phyloP scores from a whole-genome alignment of 1,139 yeast genomes.

The Hanseniaspora uvarum region DNA sequence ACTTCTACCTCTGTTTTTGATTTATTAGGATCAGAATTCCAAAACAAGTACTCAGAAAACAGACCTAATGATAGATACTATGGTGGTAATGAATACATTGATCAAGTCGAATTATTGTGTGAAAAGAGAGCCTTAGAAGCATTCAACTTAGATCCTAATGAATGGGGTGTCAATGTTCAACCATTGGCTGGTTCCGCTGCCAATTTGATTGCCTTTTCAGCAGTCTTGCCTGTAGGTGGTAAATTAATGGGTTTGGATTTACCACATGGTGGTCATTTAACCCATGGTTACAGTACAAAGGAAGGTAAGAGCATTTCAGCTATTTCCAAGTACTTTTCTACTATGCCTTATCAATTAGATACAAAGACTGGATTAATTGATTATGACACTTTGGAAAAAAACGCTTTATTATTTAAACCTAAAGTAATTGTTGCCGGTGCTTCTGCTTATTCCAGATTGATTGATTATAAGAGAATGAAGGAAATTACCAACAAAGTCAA shows the following conservation, averaged over 20 bases:
- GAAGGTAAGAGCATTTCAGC: slow-evolving; percentile 74
- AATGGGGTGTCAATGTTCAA: slow-evolving; percentile 97
- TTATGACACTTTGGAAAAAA: slow-evolving; percentile 77
- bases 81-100: slow-evolving; percentile 93
- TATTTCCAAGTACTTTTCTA: slow-evolving; percentile 87
- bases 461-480: slow-evolving; percentile 83
- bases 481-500: slow-evolving; percentile 75
- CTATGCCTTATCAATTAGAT: slow-evolving; percentile 90
- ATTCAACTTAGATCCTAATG: slow-evolving; percentile 58
- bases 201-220: slow-evolving; percentile 83
- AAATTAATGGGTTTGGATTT: slow-evolving; percentile 92
- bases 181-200: slow-evolving; percentile 94
- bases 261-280: slow-evolving; percentile 95
- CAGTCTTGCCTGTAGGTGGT: slow-evolving; percentile 83
- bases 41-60: slow-evolving; percentile 96
- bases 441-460: slow-evolving; percentile 84
- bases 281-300: slow-evolving; percentile 77
- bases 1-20: slow-evolving; percentile 93
- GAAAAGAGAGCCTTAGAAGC: slow-evolving; percentile 87
- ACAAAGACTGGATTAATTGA: slow-evolving; percentile 81
- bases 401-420: slow-evolving; percentile 81
- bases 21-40: slow-evolving; percentile 89
- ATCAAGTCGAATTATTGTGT: slow-evolving; percentile 78
- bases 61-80: slow-evolving; percentile 96
- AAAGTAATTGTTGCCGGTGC: slow-evolving; percentile 94